Conservation (phyloP, 352 stramenopile genomes). For the Phytopythium helicoides region DNA sequence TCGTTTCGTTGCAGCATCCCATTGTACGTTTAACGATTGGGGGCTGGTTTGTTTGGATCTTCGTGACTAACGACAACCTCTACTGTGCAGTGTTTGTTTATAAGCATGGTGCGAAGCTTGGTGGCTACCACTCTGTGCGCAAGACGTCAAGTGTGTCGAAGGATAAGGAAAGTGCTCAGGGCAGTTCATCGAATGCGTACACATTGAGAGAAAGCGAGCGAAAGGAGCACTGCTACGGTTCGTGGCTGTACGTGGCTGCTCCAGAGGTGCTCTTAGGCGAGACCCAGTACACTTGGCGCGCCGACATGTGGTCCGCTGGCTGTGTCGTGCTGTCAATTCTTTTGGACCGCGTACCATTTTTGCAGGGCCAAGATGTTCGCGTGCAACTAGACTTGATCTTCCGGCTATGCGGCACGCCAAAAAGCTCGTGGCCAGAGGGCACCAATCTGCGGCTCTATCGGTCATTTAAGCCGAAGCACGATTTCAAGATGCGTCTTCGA, state of each 20-base stretch:
- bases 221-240: slow-evolving; percentile 69
- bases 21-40: slow-evolving; percentile 38
- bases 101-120: slow-evolving; percentile 56
- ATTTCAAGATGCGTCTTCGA: slow-evolving; percentile 72
- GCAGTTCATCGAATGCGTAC: slow-evolving; percentile 31
- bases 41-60: background rate
- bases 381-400: slow-evolving; percentile 80
- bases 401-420: slow-evolving; percentile 69
- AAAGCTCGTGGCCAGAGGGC: slow-evolving; percentile 43
- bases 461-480: slow-evolving; percentile 58
- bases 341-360: slow-evolving; percentile 56
- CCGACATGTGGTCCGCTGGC: slow-evolving; percentile 75
- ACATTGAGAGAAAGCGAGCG: slow-evolving; percentile 73
- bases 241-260: slow-evolving; percentile 60
- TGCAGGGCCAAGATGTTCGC: slow-evolving; percentile 60
- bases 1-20: slow-evolving; percentile 62
- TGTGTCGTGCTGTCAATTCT: slow-evolving; percentile 66
- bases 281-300: slow-evolving; percentile 61
- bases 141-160: slow-evolving; percentile 32
- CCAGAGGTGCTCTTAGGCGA: slow-evolving; percentile 77
- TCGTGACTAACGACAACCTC: background rate
- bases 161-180: slow-evolving; percentile 24
- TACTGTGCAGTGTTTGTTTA: slow-evolving; percentile 61
- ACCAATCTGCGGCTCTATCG: slow-evolving; percentile 56
- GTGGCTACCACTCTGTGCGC: slow-evolving; percentile 69